phyloP scores from a whole-genome alignment of 495 filamentous ascomycete species.

The Venustampulla echinocandica region DNA sequence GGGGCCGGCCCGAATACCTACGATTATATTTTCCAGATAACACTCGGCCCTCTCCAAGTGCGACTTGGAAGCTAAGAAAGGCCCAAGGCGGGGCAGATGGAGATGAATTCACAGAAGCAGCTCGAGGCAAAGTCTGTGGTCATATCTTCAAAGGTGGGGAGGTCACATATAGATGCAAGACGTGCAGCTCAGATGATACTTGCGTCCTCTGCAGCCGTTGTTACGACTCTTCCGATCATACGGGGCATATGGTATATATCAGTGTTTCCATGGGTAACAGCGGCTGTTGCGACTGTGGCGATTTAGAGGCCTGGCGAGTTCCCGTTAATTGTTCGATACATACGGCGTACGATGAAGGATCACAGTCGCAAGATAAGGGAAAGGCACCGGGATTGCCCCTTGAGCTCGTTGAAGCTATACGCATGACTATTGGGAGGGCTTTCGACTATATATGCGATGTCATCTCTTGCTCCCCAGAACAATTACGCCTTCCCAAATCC shows the following conservation, averaged over 20 bases:
- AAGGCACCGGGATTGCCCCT: slow-evolving; percentile 52
- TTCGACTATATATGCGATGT: slow-evolving; percentile 96
- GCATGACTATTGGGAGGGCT: slow-evolving; percentile 72
- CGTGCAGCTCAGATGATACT: slow-evolving; percentile 81
- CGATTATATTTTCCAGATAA: slow-evolving; percentile 72
- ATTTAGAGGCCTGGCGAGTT: slow-evolving; percentile 82
- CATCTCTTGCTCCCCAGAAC: slow-evolving; percentile 93
- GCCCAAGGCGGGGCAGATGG: slow-evolving; percentile 91
- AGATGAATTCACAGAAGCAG: slow-evolving; percentile 87
- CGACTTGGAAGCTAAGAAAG: slow-evolving; percentile 62
- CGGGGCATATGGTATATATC: slow-evolving; percentile 84
- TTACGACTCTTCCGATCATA: slow-evolving; percentile 91
- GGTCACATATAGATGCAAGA: slow-evolving; percentile 87
- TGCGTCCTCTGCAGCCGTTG: slow-evolving; percentile 83
- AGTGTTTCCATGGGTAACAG: slow-evolving; percentile 79
- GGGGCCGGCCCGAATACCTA: slow-evolving; percentile 61
- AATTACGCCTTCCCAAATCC: slow-evolving; percentile 77
- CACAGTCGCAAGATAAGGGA: slow-evolving; percentile 53
- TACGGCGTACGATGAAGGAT: slow-evolving; percentile 47
- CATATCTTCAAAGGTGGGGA: slow-evolving; percentile 93
- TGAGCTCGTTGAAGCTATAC: slow-evolving; percentile 65
- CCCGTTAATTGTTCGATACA: slow-evolving; percentile 93
- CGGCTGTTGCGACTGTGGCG: slow-evolving; percentile 96
- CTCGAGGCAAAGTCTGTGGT: slow-evolving; percentile 89
- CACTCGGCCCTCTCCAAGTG: slow-evolving; percentile 35